A percentile compares a stretch with the other conserved stretches of the same genome.
Conservation (phyloP, 78 protist species). For the Planoprotostelium fungivorum region DNA sequence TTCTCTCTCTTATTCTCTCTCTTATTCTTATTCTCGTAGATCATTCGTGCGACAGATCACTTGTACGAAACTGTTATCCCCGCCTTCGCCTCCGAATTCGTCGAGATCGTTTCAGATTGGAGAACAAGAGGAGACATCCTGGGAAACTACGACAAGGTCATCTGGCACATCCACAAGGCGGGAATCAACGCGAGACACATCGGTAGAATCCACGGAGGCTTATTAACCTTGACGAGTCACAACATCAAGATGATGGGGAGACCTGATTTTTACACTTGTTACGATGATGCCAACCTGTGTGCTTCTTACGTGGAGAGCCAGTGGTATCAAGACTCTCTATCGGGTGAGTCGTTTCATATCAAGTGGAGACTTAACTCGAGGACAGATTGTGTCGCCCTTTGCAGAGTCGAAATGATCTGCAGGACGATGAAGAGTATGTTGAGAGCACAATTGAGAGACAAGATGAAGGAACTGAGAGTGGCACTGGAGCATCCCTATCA, state of each 20-base stretch:
- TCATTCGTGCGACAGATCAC: background rate
- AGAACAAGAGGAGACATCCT: background rate
- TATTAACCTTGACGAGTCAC: too few relatives aligned
- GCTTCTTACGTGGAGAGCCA: background rate
- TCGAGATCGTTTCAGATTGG: background rate
- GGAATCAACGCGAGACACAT: background rate
- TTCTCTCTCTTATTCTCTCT: too few relatives aligned
- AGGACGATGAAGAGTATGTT: slow-evolving; percentile 51
- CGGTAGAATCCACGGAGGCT: background rate
- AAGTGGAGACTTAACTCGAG: background rate
- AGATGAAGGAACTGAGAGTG: background rate
- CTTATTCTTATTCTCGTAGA: too few relatives aligned
- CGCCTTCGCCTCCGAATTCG: background rate
- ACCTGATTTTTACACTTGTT: background rate
- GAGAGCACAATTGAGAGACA: slow-evolving; percentile 42
- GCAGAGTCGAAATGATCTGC: slow-evolving; percentile 50
- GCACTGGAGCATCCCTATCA: background rate
- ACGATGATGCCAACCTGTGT: background rate
- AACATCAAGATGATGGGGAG: background rate
- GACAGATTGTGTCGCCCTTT: background rate
- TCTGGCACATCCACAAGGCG: background rate
- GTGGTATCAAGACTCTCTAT: background rate
- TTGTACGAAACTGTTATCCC: background rate
- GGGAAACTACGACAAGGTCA: background rate
- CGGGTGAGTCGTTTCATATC: background rate